Evolutionary conservation across 2,329 filamentous ascomycete species (phyloP).

Genomic region (Phoma sp.): DNA sequence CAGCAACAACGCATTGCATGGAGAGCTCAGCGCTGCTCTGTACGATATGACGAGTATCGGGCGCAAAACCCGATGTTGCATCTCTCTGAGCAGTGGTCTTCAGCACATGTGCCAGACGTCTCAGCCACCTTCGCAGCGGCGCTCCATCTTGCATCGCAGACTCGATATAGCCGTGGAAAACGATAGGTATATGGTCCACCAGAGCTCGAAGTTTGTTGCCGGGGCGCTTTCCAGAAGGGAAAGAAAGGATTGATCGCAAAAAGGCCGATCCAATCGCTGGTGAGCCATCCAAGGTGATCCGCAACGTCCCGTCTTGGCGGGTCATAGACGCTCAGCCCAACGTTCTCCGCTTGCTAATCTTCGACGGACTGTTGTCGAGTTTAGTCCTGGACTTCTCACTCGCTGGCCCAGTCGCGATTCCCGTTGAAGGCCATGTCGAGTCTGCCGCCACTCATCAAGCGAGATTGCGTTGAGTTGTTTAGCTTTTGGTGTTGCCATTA

Average conservation of each 20-base stretch:
- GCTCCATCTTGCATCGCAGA: too few species aligned
- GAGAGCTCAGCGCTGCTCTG: constrained; percentile 5
- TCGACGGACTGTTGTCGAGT: constrained; percentile 2
- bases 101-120: constrained; percentile 21
- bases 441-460: constrained; percentile 2
- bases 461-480: constrained; percentile 11
- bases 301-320: constrained; percentile 15
- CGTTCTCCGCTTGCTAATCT: constrained; percentile 11
- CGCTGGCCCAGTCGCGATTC: constrained; percentile 1
- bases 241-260: background rate
- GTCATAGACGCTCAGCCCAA: constrained; percentile 9
- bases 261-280: background rate
- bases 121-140: constrained; percentile 27
- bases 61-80: constrained; percentile 30
- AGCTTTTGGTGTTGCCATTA: background rate
- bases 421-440: background rate
- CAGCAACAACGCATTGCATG: constrained; percentile 3
- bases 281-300: background rate
- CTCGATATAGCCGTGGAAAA: too few species aligned
- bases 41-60: constrained; percentile 16
- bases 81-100: constrained; percentile 8
- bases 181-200: background rate
- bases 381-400: background rate
- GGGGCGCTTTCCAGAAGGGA: constrained; percentile 1
- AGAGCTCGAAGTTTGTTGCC: background rate